phyloP scores from a whole-genome alignment of 345 rosid genomes.

The Salix purpurea region DNA sequence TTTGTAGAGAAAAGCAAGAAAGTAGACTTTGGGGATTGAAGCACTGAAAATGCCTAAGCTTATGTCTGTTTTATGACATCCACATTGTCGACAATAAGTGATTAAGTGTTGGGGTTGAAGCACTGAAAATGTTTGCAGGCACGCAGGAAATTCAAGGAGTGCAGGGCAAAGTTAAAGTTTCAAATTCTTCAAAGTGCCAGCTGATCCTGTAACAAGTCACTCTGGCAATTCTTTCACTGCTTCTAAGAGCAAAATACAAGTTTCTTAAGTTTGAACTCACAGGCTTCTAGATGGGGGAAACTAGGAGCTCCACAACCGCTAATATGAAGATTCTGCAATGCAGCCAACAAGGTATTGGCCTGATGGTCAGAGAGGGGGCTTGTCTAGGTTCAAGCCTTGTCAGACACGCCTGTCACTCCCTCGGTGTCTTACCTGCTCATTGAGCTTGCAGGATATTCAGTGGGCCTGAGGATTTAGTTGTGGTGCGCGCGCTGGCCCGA shows the following conservation, averaged over 20 bases:
- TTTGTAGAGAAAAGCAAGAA: too few relatives aligned
- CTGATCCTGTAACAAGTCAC: neutral
- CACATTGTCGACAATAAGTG: neutral
- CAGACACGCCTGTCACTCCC: too few relatives aligned
- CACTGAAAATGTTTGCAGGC: too few relatives aligned
- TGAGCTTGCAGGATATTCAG: too few relatives aligned
- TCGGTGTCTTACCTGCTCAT: too few relatives aligned
- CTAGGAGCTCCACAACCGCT: neutral
- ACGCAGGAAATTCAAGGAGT: neutral
- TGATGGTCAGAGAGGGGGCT: too few relatives aligned
- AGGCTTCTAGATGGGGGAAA: neutral
- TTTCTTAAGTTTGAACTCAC: neutral
- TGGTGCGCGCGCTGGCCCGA: too few relatives aligned
- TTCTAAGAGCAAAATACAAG: neutral
- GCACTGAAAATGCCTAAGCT: too few relatives aligned
- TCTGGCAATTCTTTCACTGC: neutral
- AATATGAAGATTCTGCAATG: conserved; percentile 15
- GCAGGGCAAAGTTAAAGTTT: neutral
- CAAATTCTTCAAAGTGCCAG: neutral
- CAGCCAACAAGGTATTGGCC: neutral
- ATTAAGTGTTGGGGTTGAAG: neutral
- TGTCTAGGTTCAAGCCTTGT: too few relatives aligned
- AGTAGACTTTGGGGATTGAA: too few relatives aligned
- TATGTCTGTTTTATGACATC: too few relatives aligned
- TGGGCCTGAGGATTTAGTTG: too few relatives aligned